Base-by-base conservation (phyloP, 768 basidiomycete genomes). In the Podaxis rugospora region DNA sequence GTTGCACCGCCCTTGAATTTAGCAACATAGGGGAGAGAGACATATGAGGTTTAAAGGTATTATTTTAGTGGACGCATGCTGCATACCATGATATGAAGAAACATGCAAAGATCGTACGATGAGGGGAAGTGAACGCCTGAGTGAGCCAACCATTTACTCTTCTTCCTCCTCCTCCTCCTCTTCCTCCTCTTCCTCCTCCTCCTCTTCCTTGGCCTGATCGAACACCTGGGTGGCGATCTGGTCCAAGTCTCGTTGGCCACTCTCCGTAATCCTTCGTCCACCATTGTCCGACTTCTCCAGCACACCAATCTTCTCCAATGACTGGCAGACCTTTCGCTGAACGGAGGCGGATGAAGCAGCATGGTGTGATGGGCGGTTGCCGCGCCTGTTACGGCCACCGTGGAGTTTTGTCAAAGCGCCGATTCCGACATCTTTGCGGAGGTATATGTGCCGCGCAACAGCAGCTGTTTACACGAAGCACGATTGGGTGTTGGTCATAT, bases 381-480 rank as follows among this genome's bases (percentile, higher is more conserved):
- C 97, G 63, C 97, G 92, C 70, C 93, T 84, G 81, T 95, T 94
- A 73, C 92, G 88, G 65, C 92, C 92, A 75, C 97, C 97, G 79
- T 98, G 95, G 44, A 98, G 90, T 84, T 97, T 98, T 78, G 85
- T 88, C 39, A 97, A 85, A 28, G 91, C 91, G 69, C 94, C 95
- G 65, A 96, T 86, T 70, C 95, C 95, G 69, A 95, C 93, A 72
- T 93, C 90, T 82, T 96, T 95, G 75, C 96, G 93, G 75, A 99
- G 91, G 86, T 99, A 98, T 78, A 98, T 97, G 88, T 98, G 96
- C 71, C 96, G 90, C 78, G 96, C 96, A 70, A 98, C 79, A 65
- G 95, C 93, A 74, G 95, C 95, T 97, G 69, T 46, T 57, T 36
- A 36, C 54, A 59, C 28, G 40, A 25, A 50, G 44, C n/a, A 49